These are phyloP conservation scores for Sclerotinia subarctica DNA, from an alignment of 2,329 filamentous ascomycete genomes.

Conservation along the genomic window DNA sequence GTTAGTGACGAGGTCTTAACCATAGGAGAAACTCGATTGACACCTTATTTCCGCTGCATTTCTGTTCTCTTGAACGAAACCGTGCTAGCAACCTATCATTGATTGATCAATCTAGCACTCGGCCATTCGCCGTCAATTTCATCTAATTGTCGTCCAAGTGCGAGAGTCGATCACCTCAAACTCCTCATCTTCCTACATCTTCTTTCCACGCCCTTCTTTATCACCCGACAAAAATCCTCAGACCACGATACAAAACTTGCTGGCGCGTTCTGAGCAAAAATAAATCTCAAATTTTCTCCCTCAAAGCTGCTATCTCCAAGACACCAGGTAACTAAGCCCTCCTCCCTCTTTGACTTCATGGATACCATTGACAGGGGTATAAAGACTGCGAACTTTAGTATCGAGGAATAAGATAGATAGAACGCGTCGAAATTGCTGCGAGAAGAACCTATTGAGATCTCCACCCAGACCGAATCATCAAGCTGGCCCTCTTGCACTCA, in stretches of 20 bases:
- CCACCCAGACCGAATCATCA: constrained; percentile 43
- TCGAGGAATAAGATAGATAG: constrained; percentile 6
- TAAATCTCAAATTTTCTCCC: constrained; percentile 13
- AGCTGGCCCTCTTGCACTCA: constrained; percentile 62
- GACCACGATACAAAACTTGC: neutral
- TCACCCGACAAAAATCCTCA: neutral
- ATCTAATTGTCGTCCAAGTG: constrained; percentile 16
- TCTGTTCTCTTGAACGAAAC: constrained; percentile 16
- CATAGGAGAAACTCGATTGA: constrained; percentile 17
- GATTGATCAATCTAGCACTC: constrained; percentile 12
- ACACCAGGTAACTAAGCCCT: constrained; percentile 1
- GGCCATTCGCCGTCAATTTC: neutral
- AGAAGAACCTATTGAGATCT: neutral
- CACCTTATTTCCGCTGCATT: constrained; percentile 18
- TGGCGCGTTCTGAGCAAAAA: constrained; percentile 2
- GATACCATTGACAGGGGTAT: constrained; percentile 7
- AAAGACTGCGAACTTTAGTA: neutral
- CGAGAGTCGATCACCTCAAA: neutral
- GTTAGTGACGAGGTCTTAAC: constrained; percentile 30
- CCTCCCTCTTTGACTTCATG: neutral
- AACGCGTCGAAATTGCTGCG: constrained; percentile 13
- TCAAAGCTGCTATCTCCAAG: neutral
- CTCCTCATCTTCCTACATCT: constrained; percentile 9
- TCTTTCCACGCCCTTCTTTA: neutral
- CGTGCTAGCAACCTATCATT: constrained; percentile 9